phyloP scores from a whole-genome alignment of 2,329 filamentous ascomycete genomes.

The Curvularia hawaiiensis region DNA sequence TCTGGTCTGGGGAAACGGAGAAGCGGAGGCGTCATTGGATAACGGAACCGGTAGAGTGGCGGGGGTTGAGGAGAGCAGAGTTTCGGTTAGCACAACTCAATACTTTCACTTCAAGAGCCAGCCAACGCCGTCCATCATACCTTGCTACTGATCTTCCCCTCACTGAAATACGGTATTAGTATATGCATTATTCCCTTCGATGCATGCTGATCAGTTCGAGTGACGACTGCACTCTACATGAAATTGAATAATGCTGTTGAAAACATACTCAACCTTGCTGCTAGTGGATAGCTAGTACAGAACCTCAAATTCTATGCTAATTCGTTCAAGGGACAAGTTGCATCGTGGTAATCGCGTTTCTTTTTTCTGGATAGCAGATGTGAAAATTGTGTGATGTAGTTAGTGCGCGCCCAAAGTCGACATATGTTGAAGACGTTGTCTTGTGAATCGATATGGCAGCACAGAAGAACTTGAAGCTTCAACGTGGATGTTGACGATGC shows the following conservation, averaged over 20 bases:
- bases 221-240: background rate
- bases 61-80: background rate
- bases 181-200: background rate
- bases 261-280: background rate
- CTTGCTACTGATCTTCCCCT: background rate
- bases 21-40: background rate
- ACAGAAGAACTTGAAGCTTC: background rate
- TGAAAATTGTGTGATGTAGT: background rate
- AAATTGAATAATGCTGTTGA: background rate
- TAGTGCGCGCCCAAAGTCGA: background rate
- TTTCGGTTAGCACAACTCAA: background rate
- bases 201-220: background rate
- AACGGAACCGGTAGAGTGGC: background rate
- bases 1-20: background rate
- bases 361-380: background rate
- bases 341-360: background rate
- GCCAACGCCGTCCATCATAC: background rate
- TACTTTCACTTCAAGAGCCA: background rate
- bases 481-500: background rate
- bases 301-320: background rate
- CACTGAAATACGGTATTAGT: background rate
- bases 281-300: background rate
- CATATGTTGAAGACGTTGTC: background rate
- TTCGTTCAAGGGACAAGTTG: background rate
- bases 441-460: background rate